phyloP scores from a whole-genome alignment of 2,329 filamentous ascomycete species.

The Pseudocercospora crystallina region DNA sequence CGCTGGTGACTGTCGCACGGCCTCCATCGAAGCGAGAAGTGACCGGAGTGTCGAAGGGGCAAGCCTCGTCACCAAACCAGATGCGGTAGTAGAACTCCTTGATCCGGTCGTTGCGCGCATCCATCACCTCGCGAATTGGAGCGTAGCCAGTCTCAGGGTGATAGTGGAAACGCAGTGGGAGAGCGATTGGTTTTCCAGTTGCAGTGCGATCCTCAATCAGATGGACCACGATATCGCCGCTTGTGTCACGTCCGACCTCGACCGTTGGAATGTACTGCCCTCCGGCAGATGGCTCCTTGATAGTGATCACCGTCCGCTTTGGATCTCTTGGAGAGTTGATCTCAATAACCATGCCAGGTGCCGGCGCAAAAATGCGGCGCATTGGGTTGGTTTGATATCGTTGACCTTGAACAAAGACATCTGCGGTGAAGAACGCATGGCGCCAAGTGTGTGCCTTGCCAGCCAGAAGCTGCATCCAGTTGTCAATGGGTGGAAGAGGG shows the following conservation, averaged over 20 bases:
- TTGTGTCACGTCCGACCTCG: slow-evolving; percentile 72
- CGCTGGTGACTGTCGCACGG: slow-evolving; percentile 78
- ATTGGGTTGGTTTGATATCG: slow-evolving; percentile 98
- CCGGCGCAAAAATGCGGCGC: slow-evolving; percentile 83
- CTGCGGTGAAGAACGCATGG: slow-evolving; percentile 88
- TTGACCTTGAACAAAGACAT: slow-evolving; percentile 91
- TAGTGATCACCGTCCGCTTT: slow-evolving; percentile 76
- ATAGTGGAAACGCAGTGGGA: slow-evolving; percentile 88
- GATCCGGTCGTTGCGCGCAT: slow-evolving; percentile 92
- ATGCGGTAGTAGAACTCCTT: slow-evolving; percentile 99
- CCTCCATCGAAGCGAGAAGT: slow-evolving; percentile 90
- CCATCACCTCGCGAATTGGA: slow-evolving; percentile 97
- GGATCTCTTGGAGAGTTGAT: slow-evolving; percentile 79
- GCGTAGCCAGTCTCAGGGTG: slow-evolving; percentile 94
- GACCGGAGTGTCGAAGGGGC: slow-evolving; percentile 81
- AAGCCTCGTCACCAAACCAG: slow-evolving; percentile 87
- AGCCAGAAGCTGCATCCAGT: slow-evolving; percentile 85
- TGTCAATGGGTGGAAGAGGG: slow-evolving; percentile 73
- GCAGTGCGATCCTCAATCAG: slow-evolving; percentile 93
- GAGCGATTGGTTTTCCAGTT: slow-evolving; percentile 74
- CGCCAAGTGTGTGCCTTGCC: slow-evolving; percentile 87
- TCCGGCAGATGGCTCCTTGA: slow-evolving; percentile 82
- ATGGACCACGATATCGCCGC: slow-evolving; percentile 81
- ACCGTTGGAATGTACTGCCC: slow-evolving; percentile 87
- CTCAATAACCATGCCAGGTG: slow-evolving; percentile 84